Conservation (phyloP, 805 yeast genomes). For the Metschnikowia matae region DNA sequence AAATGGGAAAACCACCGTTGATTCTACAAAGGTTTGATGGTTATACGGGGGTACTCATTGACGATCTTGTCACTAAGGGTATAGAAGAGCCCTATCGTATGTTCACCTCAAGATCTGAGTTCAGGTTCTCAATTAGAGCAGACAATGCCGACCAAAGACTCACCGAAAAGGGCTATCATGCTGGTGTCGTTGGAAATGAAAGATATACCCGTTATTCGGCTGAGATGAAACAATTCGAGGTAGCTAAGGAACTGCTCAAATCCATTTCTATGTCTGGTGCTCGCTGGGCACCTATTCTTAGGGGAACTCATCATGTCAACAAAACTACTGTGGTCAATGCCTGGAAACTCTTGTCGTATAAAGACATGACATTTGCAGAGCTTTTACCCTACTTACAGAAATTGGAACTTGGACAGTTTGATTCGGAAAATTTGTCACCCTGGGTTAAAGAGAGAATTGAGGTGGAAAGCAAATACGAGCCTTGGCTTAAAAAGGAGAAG, state of each 20-base stretch:
- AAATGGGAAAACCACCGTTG: slow-evolving; percentile 40
- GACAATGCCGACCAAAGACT: slow-evolving; percentile 91
- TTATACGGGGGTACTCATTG: slow-evolving; percentile 86
- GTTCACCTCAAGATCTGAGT: slow-evolving; percentile 96
- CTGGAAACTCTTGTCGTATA: slow-evolving; percentile 65
- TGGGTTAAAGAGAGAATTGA: slow-evolving; percentile 59
- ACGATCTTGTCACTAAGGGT: slow-evolving; percentile 91
- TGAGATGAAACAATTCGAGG: slow-evolving; percentile 45
- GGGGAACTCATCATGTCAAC: slow-evolving; percentile 46
- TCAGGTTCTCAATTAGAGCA: slow-evolving; percentile 81
- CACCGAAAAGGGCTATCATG: slow-evolving; percentile 59
- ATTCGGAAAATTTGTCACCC: slow-evolving; percentile 20
- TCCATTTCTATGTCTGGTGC: slow-evolving; percentile 47
- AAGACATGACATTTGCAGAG: slow-evolving; percentile 33
- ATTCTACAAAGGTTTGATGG: slow-evolving; percentile 74
- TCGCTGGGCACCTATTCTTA: slow-evolving; percentile 57
- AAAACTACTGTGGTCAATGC: slow-evolving; percentile 43
- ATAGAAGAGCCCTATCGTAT: slow-evolving; percentile 96
- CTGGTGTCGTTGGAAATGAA: slow-evolving; percentile 62
- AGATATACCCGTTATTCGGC: slow-evolving; percentile 48
- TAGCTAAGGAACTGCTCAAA: slow-evolving; percentile 44
- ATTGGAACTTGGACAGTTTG: slow-evolving; percentile 20
- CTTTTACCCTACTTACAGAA: slow-evolving; percentile 26
- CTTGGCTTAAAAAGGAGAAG: slow-evolving; percentile 70
- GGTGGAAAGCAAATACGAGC: slow-evolving; percentile 79